Percentiles rank a stretch among this genome's conserved stretches.
Conservation (phyloP, 2,329 filamentous ascomycete species). For the Hymenoscyphus linearis region DNA sequence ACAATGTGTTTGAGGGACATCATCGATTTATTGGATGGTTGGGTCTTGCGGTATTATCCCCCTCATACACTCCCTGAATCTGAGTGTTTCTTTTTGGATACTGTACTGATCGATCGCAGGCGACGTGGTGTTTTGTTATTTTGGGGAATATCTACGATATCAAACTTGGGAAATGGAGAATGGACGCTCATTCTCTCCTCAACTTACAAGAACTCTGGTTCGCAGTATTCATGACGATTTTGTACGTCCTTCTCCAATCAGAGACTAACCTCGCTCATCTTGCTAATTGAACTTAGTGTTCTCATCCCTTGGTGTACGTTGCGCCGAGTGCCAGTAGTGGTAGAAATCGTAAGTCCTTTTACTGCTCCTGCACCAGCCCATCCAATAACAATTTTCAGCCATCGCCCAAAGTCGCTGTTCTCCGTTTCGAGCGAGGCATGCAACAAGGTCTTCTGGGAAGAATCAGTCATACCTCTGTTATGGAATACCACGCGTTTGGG, state of each 20-base stretch:
- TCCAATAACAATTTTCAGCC: conserved; percentile 30
- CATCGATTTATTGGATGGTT: conserved; percentile 41
- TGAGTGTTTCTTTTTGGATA: too few species aligned
- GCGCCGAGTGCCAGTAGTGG: conserved; percentile 36
- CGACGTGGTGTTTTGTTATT: conserved; percentile 37
- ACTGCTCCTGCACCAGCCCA: not conserved
- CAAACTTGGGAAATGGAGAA: conserved; percentile 32
- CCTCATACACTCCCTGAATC: not conserved
- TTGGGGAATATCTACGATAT: conserved; percentile 37
- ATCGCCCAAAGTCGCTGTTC: conserved; percentile 38
- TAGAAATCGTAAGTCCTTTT: conserved; percentile 34
- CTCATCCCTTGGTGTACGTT: conserved; percentile 38
- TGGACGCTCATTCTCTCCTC: conserved; percentile 33
- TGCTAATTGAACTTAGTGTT: conserved; percentile 30
- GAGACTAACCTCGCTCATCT: not conserved
- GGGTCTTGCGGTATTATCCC: conserved; percentile 33
- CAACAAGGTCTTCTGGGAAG: conserved; percentile 38
- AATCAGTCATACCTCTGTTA: conserved; percentile 38
- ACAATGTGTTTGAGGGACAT: conserved; percentile 38
- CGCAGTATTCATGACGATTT: conserved; percentile 37
- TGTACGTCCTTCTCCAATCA: conserved; percentile 25
- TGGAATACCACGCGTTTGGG: conserved; percentile 41
- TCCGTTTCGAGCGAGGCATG: conserved; percentile 38
- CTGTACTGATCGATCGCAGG: conserved; percentile 22
- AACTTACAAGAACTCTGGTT: conserved; percentile 38